A percentile compares a stretch with the other conserved stretches of the same genome.
Evolutionary conservation across 2,329 filamentous ascomycete genomes (phyloP).

Genomic region (Thielaviopsis musarum): DNA sequence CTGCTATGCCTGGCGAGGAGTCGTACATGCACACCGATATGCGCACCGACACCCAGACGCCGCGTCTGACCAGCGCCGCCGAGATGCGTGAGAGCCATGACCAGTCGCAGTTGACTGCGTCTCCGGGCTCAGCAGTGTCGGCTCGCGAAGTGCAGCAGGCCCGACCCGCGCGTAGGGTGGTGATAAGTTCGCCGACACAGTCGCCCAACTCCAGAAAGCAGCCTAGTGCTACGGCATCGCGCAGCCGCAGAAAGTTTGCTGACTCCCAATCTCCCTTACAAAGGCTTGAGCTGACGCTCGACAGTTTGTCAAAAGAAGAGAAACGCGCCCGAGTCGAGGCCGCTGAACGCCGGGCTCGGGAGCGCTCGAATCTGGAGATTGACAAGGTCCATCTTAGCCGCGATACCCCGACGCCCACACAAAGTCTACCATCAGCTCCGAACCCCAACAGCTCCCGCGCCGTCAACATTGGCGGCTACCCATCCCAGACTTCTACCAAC

Average conservation of each 20-base stretch:
- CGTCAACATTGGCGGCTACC: slow-evolving; percentile 4
- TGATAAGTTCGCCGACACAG: slow-evolving; percentile 1
- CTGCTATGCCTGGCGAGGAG: slow-evolving; percentile 1
- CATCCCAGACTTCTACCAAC: slow-evolving; percentile 2
- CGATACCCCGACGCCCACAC: slow-evolving; percentile 11
- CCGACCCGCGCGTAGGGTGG: slow-evolving; percentile 3
- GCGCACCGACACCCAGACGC: slow-evolving; percentile 1
- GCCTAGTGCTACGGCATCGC: slow-evolving; percentile 8
- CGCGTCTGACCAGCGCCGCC: slow-evolving; percentile 6
- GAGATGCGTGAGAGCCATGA: slow-evolving; percentile 1
- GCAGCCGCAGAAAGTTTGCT: slow-evolving; percentile 35
- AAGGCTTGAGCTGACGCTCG: slow-evolving; percentile 77
- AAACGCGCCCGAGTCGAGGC: slow-evolving; percentile 73
- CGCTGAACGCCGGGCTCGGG: slow-evolving; percentile 57
- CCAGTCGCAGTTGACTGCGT: not conserved
- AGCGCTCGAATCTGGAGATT: slow-evolving; percentile 33
- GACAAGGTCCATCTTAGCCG: slow-evolving; percentile 7
- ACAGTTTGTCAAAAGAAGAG: slow-evolving; percentile 90
- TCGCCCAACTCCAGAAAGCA: slow-evolving; percentile 6
- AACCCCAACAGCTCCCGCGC: slow-evolving; percentile 2
- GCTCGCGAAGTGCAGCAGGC: slow-evolving; percentile 3
- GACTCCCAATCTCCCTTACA: slow-evolving; percentile 80
- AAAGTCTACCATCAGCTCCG: not conserved
- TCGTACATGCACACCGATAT: not conserved
- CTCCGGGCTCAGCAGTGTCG: slow-evolving; percentile 1